Percentiles rank a stretch among this genome's conserved stretches.
These are phyloP conservation scores for Cucumis melo DNA, from an alignment of 306 rosid species.

Conservation along the genomic window DNA sequence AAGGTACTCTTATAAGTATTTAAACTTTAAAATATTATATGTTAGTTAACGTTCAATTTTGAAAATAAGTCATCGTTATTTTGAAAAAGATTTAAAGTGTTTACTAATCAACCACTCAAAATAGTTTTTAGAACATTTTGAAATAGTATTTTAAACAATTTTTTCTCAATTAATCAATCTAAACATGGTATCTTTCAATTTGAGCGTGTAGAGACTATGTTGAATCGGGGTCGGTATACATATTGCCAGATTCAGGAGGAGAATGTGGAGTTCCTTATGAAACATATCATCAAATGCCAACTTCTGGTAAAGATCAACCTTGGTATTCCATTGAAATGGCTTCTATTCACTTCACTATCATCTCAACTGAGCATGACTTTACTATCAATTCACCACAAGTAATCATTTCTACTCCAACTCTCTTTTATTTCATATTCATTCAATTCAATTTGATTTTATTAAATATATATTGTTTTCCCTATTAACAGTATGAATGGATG, in stretches of 20 bases:
- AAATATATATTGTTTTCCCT: neutral
- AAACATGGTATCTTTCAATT: too few relatives aligned
- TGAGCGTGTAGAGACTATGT: conserved; percentile 39
- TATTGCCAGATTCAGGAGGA: conserved; percentile 76
- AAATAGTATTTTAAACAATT: too few relatives aligned
- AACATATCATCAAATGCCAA: conserved; percentile 80
- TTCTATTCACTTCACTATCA: conserved; percentile 63
- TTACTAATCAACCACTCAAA: too few relatives aligned
- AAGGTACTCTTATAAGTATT: too few relatives aligned
- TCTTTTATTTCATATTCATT: neutral
- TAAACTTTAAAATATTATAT: too few relatives aligned
- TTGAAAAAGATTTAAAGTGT: too few relatives aligned
- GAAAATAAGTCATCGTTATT: too few relatives aligned
- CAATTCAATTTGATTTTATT: neutral
- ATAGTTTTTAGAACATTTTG: too few relatives aligned
- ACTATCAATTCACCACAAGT: conserved; percentile 55
- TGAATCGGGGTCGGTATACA: conserved; percentile 43
- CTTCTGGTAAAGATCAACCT: conserved; percentile 57
- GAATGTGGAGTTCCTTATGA: conserved; percentile 90
- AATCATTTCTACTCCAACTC: neutral
- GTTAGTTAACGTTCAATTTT: too few relatives aligned
- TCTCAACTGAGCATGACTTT: conserved; percentile 84
- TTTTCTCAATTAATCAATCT: too few relatives aligned
- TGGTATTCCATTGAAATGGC: conserved; percentile 85
- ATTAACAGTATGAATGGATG: conserved; percentile 61